phyloP scores from a whole-genome alignment of 495 filamentous ascomycete genomes.

The Trichoderma parareesei region DNA sequence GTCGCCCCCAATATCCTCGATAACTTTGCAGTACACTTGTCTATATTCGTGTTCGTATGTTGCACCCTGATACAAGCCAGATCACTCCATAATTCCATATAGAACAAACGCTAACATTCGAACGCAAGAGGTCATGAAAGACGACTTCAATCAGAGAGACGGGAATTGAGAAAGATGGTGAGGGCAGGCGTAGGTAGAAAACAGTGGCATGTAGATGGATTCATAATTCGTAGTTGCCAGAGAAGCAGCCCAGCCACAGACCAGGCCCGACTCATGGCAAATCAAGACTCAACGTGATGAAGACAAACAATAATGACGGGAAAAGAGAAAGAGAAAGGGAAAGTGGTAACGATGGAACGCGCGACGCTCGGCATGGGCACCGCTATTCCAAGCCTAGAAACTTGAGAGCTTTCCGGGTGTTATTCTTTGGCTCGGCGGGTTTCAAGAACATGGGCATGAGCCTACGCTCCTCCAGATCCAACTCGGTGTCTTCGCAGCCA shows the following conservation, averaged over 20 bases:
- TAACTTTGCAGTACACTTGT: background rate
- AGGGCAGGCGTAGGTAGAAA: background rate
- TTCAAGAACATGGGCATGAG: constrained; percentile 28
- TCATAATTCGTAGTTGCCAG: background rate
- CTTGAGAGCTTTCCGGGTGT: constrained; percentile 28
- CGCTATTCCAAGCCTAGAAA: constrained; percentile 27
- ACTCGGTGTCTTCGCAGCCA: constrained; percentile 19
- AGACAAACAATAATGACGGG: background rate
- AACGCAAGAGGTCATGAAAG: background rate
- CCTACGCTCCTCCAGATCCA: constrained; percentile 25
- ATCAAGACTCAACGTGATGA: background rate
- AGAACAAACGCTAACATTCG: background rate
- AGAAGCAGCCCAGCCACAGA: background rate
- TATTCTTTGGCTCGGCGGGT: constrained; percentile 18
- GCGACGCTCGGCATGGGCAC: background rate
- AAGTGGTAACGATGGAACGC: background rate
- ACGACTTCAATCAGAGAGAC: background rate
- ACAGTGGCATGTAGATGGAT: background rate
- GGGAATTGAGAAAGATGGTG: background rate
- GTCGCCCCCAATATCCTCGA: background rate
- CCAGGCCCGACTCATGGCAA: background rate
- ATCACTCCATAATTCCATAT: background rate
- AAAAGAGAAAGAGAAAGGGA: constrained; percentile 1
- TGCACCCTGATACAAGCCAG: background rate
- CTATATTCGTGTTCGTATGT: background rate